These are phyloP conservation scores for Aspergillus affinis DNA, from an alignment of 495 filamentous ascomycete species.

Conservation along the genomic window DNA sequence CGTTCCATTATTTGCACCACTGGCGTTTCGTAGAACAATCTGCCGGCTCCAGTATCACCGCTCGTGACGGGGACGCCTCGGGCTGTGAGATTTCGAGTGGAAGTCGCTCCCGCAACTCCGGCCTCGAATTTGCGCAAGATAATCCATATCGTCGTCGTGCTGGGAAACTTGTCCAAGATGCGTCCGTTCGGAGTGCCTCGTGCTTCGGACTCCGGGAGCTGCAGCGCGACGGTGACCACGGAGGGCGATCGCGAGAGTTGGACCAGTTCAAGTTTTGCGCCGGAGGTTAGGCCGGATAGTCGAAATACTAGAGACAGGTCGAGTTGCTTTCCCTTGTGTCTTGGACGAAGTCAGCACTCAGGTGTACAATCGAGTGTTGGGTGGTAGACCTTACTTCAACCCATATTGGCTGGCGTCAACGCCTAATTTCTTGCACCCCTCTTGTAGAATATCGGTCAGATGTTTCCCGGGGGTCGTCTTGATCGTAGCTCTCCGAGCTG, in stretches of 20 bases:
- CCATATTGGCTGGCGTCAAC: conserved; percentile 70
- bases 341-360: conserved; percentile 28
- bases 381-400: conserved; percentile 62
- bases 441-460: conserved; percentile 77
- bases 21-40: conserved; percentile 83
- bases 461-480: conserved; percentile 79
- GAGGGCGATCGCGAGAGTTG: conserved; percentile 77
- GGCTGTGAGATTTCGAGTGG: conserved; percentile 72
- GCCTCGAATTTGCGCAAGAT: conserved; percentile 86
- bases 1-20: conserved; percentile 78
- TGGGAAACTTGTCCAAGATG: conserved; percentile 78
- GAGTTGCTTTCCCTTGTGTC: conserved; percentile 77
- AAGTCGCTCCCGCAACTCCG: conserved; percentile 53
- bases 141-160: conserved; percentile 81
- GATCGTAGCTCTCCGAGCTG: conserved; percentile 69
- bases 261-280: conserved; percentile 92
- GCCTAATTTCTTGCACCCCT: conserved; percentile 80
- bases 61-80: conserved; percentile 63
- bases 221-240: conserved; percentile 80
- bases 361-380: not conserved
- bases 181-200: conserved; percentile 56
- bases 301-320: conserved; percentile 83
- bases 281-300: conserved; percentile 79
- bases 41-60: conserved; percentile 60
- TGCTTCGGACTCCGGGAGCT: conserved; percentile 68